These are phyloP conservation scores for Lyophyllum shimeji DNA, from an alignment of 768 basidiomycete species.

Conservation along the genomic window DNA sequence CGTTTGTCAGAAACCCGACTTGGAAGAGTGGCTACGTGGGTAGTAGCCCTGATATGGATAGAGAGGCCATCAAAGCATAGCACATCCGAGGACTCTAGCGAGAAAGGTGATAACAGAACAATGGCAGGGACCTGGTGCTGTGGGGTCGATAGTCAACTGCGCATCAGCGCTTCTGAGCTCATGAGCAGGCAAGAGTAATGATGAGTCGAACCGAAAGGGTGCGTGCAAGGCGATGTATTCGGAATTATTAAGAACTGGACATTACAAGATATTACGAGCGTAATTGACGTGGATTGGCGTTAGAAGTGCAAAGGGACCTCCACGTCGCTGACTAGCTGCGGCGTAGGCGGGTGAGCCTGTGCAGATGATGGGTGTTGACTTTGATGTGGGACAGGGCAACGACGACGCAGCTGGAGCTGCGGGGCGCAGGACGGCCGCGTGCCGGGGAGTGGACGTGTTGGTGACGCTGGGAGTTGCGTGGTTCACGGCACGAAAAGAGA, in stretches of 20 bases:
- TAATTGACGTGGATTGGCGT: conserved; percentile 12
- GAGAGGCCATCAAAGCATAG: conserved; percentile 3
- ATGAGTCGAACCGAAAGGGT: neutral
- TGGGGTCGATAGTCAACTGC: no score
- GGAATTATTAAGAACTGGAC: neutral
- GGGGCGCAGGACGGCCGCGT: neutral
- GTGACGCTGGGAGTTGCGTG: conserved; percentile 7
- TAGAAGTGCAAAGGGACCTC: neutral
- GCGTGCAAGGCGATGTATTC: conserved; percentile 2
- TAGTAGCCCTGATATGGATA: conserved; percentile 14
- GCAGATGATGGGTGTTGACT: neutral
- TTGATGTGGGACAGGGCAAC: neutral
- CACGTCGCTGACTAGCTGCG: conserved; percentile 1
- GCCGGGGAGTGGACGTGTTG: neutral
- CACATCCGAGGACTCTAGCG: neutral
- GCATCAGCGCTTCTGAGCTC: no score
- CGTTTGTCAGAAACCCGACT: conserved; percentile 11
- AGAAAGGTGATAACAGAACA: neutral
- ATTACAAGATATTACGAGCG: neutral
- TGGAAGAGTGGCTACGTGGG: conserved; percentile 4
- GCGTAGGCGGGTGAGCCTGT: neutral
- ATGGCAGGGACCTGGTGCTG: neutral
- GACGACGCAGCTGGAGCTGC: neutral
- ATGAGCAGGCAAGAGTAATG: conserved; percentile 4
- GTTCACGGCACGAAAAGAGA: conserved; percentile 6